Evolutionary conservation across 163 green algal species (phyloP), one percentile per base, ranked within the genome.

Genomic region (Scenedesmus sp.): DNA sequence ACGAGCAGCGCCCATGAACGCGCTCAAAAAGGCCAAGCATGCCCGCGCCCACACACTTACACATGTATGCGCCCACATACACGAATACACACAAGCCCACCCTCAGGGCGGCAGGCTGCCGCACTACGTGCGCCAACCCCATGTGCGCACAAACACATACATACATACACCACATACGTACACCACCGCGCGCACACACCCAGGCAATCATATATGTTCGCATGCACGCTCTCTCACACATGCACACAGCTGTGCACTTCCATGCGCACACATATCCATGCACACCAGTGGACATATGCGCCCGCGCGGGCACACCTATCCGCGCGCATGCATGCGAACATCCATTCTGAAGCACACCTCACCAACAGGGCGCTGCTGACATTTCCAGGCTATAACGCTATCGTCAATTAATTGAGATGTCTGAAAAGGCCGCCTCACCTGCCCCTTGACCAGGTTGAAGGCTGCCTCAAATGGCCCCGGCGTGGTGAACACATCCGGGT

Each of bases 401-500:
- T 46, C 34, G 34, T 46, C 34, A 46, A 46, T 46, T 46, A 16
- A 13, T 13, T 73, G 64, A 23, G 15, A 73, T 16, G 64, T 16
- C 12, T 13, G 64, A 16, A 13, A 16, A 13, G 10, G 20, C 20
- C 12, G 20, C 8, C 62, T 59, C 46, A 95, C 93, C 91, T 93
- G 93, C 84, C 91, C 67, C 26, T 88, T 77, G 6, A 13, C 16
- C 34, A 97, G 94, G 92, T 96, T 94, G 90, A 96, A 96, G 5
- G 95, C 95, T 3, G 84, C 67, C 89, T 97, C 95, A 87, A 97
- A 97, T 6, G 89, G 90, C 0, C 86, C 79, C 4, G 89, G 26
- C 57, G 91, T 89, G 20, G 91, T 94, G 93, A 97, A 97, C 1
- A 97, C 90, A 70, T 97, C 95, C 12, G 95, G 94, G 93, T 96